Evolutionary conservation across 2,329 filamentous ascomycete species (phyloP).

Genomic region (Trematosphaeria pertusa): DNA sequence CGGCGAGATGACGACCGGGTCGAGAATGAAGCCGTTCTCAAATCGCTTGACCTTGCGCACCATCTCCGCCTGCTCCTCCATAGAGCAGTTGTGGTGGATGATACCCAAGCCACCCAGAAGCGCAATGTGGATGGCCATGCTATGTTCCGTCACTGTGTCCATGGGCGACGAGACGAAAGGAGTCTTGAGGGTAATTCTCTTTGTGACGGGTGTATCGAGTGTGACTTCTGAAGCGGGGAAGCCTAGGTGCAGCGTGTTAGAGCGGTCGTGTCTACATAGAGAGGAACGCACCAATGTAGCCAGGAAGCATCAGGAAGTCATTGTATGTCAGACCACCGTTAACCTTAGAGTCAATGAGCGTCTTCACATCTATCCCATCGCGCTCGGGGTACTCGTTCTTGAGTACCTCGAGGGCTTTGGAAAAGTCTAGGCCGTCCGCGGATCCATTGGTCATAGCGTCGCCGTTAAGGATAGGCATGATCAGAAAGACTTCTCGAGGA

Average conservation of each 20-base stretch:
- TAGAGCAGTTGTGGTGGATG: constrained; percentile 99
- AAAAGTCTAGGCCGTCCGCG: constrained; percentile 72
- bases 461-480: constrained; percentile 77
- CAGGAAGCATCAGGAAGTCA: constrained; percentile 94
- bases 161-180: constrained; percentile 98
- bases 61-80: constrained; percentile 97
- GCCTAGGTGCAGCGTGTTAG: constrained; percentile 54
- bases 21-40: constrained; percentile 98
- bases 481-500: constrained; percentile 48
- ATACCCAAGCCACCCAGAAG: constrained; percentile 88
- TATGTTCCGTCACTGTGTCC: constrained; percentile 99
- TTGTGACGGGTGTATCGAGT: constrained; percentile 91
- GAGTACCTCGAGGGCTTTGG: constrained; percentile 79
- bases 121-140: constrained; percentile 98
- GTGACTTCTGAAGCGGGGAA: constrained; percentile 89
- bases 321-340: constrained; percentile 98
- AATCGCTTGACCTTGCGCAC: constrained; percentile 98
- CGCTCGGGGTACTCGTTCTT: constrained; percentile 75
- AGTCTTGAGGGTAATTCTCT: constrained; percentile 94
- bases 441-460: constrained; percentile 59
- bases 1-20: constrained; percentile 89
- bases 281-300: constrained; percentile 79
- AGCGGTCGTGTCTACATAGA: constrained; percentile 10
- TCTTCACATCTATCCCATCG: constrained; percentile 87
- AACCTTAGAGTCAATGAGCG: constrained; percentile 88